These are phyloP conservation scores for Neurospora pannonica DNA, from an alignment of 495 filamentous ascomycete genomes.

Conservation along the genomic window DNA sequence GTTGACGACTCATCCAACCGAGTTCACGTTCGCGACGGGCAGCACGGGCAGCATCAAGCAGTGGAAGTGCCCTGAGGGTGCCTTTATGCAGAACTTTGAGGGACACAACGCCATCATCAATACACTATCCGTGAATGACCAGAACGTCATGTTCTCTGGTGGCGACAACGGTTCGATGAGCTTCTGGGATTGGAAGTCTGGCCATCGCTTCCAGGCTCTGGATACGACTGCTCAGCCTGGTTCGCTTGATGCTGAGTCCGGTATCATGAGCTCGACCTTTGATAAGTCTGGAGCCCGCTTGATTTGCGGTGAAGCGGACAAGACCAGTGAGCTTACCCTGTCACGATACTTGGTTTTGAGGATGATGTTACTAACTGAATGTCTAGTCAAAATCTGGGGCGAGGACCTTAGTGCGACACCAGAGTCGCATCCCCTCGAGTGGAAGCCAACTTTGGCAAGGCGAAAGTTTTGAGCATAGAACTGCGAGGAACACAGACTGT, in stretches of 20 bases:
- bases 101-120: conserved; percentile 96
- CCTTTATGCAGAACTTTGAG: conserved; percentile 99
- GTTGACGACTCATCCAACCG: conserved; percentile 77
- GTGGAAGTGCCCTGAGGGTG: conserved; percentile 97
- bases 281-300: conserved; percentile 81
- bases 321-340: conserved; percentile 54
- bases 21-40: conserved; percentile 93
- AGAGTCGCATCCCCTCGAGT: conserved; percentile 85
- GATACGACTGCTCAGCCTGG: conserved; percentile 92
- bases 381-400: conserved; percentile 85
- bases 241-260: conserved; percentile 85
- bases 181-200: conserved; percentile 99
- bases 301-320: conserved; percentile 92
- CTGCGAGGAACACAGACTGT: not conserved
- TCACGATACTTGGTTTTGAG: not conserved
- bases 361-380: conserved; percentile 16
- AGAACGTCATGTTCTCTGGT: conserved; percentile 90
- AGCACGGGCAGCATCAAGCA: conserved; percentile 95
- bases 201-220: conserved; percentile 75
- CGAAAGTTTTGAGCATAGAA: conserved; percentile 24
- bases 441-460: conserved; percentile 72
- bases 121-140: conserved; percentile 83
- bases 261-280: conserved; percentile 86
- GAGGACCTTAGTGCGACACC: conserved; percentile 81
- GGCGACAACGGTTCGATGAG: conserved; percentile 93